Percentiles rank a stretch among this genome's conserved stretches.
phyloP scores from a whole-genome alignment of 1,139 yeast genomes.

The Citeromyces hawaiiensis region DNA sequence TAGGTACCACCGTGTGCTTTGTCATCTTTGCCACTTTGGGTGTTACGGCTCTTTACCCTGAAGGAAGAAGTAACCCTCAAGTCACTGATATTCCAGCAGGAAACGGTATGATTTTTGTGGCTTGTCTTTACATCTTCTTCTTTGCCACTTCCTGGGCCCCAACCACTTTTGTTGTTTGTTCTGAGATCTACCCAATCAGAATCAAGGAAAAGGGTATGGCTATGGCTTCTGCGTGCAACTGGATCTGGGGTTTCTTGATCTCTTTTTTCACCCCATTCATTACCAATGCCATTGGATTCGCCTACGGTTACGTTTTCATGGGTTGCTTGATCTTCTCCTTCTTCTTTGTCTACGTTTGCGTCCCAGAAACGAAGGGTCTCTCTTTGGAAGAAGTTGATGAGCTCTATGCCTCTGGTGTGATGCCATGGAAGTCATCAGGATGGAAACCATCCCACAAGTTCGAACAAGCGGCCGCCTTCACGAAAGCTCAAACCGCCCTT shows the following conservation, averaged over 20 bases:
- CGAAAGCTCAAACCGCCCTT: background rate
- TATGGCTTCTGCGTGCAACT: constrained; percentile 60
- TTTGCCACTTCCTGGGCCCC: constrained; percentile 89
- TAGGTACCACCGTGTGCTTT: constrained; percentile 52
- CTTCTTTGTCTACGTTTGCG: constrained; percentile 49
- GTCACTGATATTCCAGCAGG: constrained; percentile 34
- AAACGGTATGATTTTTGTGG: constrained; percentile 63
- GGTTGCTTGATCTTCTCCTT: constrained; percentile 52
- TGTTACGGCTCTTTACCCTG: constrained; percentile 45
- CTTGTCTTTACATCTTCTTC: constrained; percentile 69
- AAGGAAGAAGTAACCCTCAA: constrained; percentile 20
- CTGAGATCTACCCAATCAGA: constrained; percentile 71
- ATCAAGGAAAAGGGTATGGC: constrained; percentile 75
- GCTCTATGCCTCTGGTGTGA: constrained; percentile 23
- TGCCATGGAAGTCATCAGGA: background rate
- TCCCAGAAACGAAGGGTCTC: constrained; percentile 65
- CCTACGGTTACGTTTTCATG: constrained; percentile 66
- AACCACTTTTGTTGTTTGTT: constrained; percentile 62
- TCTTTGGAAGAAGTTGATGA: constrained; percentile 66
- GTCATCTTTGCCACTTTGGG: constrained; percentile 60
- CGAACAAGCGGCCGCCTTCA: background rate
- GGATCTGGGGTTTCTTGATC: constrained; percentile 71
- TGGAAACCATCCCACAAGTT: background rate
- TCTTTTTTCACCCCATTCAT: constrained; percentile 67
- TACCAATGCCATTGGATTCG: constrained; percentile 35